Percentiles rank a stretch among this genome's conserved stretches.
Conservation (phyloP, 768 basidiomycete species). For the Dentipellis fragilis region DNA sequence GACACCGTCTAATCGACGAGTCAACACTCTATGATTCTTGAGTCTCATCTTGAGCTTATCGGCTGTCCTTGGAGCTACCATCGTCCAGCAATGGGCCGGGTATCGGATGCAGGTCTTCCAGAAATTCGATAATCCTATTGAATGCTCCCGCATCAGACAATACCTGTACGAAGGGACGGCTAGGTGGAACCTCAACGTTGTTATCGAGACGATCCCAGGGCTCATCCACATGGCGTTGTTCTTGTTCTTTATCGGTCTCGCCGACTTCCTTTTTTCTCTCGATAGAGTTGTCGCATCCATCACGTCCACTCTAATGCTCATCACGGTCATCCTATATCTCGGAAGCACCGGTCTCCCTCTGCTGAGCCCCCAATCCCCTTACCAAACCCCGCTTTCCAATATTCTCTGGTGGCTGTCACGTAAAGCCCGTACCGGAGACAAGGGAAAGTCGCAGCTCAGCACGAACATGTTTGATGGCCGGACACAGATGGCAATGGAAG, state of each 20-base stretch:
- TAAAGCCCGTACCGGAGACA: neutral
- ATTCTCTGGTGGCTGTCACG: conserved; percentile 2
- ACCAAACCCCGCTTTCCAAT: conserved; percentile 4
- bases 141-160: conserved; percentile 30
- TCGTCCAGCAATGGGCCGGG: conserved; percentile 41
- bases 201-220: conserved; percentile 34
- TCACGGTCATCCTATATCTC: conserved; percentile 7
- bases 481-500: conserved; percentile 7
- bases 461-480: conserved; percentile 7
- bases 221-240: conserved; percentile 40
- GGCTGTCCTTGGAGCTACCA: conserved; percentile 32
- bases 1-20: conserved; percentile 23
- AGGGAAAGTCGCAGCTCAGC: neutral
- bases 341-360: neutral
- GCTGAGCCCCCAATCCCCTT: conserved; percentile 3
- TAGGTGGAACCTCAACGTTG: conserved; percentile 26
- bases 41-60: conserved; percentile 28
- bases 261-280: conserved; percentile 29
- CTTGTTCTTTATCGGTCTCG: conserved; percentile 39
- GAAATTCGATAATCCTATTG: conserved; percentile 18
- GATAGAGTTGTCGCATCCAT: conserved; percentile 3
- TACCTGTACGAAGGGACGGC: conserved; percentile 27
- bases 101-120: conserved; percentile 22
- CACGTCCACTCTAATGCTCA: conserved; percentile 1
- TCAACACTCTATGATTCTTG: conserved; percentile 33